Evolutionary conservation across 306 rosid species (phyloP), one percentile per base, ranked within the genome.

Genomic region (Cucumis melo): DNA sequence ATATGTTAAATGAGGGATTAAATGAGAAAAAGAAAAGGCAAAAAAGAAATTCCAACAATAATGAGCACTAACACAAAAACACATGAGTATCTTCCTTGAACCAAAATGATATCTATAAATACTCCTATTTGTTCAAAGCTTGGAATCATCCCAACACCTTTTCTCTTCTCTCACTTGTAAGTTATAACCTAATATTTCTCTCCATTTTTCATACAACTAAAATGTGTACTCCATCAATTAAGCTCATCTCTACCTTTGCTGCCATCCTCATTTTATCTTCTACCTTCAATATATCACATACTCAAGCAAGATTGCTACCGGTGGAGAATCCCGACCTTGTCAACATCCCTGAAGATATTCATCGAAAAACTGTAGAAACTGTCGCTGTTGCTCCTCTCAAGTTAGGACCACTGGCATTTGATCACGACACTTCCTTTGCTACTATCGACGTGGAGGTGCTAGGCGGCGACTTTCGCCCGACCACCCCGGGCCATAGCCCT

Each of bases 401-500:
- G 17, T 5, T 76, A 2, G 3, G 23, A 23, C 61, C 82, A 20
- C 50, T 65, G 3, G 20, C 39, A 16, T 20, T 20, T 3, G 17
- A 13, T 19, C 53, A 13, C 12, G 16, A 6, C 38, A 42, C 29
- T 41, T 60, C 62, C 12, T 48, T 23, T 1, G 79, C 20, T 20
- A 48, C 19, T 14, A 74, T 14, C 15, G 65, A 39, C 17, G 73
- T 42, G 15, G 78, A 46, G 68, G 42, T 62, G 20, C 81, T 38
- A 9, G 73, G 39, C 12, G 92, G 85, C 11, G 91, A 87, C 81
- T 85, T 78, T 53, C 87, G 92, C 17, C 89, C 98, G 2, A 91
- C 97, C 2, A 82, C 83, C 0, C 96, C 97, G 0, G 97, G 98
- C 59, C 94, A 93, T 77, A 89, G 96, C 55, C 98, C 97, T 10